A percentile compares a stretch with the other conserved stretches of the same genome.
phyloP scores from a whole-genome alignment of 495 filamentous ascomycete species.

The Aspergillus bertholletiae region DNA sequence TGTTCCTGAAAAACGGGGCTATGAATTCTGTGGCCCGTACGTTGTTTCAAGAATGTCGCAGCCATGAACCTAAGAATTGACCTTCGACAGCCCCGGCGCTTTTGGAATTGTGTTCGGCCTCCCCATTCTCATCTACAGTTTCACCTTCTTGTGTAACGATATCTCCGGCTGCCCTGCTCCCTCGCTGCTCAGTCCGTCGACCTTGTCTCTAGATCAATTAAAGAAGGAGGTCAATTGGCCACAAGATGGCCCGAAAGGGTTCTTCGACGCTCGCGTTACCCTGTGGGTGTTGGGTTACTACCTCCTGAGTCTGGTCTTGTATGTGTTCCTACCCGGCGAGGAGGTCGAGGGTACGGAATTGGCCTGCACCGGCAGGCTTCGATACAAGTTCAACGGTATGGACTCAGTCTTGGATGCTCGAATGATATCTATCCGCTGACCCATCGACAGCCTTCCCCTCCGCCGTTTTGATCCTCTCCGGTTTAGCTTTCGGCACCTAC shows the following conservation, averaged over 20 bases:
- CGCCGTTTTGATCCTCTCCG: conserved; percentile 62
- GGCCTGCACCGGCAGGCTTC: conserved; percentile 66
- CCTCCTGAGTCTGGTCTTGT: conserved; percentile 66
- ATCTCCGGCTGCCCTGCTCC: conserved; percentile 86
- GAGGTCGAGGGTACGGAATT: conserved; percentile 68
- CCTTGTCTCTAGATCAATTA: conserved; percentile 63
- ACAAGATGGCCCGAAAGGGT: conserved; percentile 57
- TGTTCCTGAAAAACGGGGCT: conserved; percentile 53
- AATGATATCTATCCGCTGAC: background rate
- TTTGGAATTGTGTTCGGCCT: conserved; percentile 71
- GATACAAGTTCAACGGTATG: conserved; percentile 86
- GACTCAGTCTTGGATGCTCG: background rate
- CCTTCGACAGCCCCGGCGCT: conserved; percentile 61
- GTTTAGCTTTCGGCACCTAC: conserved; percentile 69
- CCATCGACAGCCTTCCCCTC: conserved; percentile 65
- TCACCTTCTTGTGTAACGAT: conserved; percentile 88
- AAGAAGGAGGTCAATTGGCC: conserved; percentile 82
- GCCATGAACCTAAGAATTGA: conserved; percentile 16
- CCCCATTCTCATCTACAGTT: conserved; percentile 68
- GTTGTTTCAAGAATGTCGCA: conserved; percentile 30
- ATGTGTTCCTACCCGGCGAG: conserved; percentile 74
- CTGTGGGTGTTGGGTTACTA: conserved; percentile 75
- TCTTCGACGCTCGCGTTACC: conserved; percentile 56
- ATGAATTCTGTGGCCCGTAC: conserved; percentile 88
- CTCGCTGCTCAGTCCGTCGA: conserved; percentile 72